Evolutionary conservation across 768 basidiomycete species (phyloP).

Genomic region (Cyathus striatus): DNA sequence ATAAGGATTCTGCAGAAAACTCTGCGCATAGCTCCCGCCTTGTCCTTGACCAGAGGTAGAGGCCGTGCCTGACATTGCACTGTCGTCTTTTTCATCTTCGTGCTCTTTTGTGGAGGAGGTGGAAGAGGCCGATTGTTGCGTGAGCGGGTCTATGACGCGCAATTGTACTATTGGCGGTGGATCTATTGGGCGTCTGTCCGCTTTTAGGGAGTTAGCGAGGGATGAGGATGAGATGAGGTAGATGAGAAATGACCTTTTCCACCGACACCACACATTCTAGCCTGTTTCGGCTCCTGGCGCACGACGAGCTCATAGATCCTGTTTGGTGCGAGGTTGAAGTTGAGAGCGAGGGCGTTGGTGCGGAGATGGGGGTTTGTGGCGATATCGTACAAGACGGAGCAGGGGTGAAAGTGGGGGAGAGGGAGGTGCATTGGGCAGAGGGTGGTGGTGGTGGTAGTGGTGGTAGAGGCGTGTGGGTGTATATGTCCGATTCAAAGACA

Average conservation of each 20-base stretch:
- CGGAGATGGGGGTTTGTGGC: background rate
- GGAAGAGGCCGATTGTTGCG: slow-evolving; percentile 6
- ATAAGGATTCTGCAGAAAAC: slow-evolving; percentile 85
- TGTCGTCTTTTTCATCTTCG: too few relatives aligned
- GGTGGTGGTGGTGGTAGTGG: too few relatives aligned
- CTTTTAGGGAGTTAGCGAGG: slow-evolving; percentile 28
- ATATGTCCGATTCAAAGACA: too few relatives aligned
- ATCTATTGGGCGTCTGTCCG: slow-evolving; percentile 94
- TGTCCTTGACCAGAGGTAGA: too few relatives aligned
- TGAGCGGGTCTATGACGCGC: slow-evolving; percentile 67
- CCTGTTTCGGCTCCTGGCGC: slow-evolving; percentile 89
- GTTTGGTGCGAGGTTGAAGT: slow-evolving; percentile 12
- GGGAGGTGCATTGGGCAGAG: slow-evolving; percentile 6
- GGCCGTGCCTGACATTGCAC: slow-evolving; percentile 12
- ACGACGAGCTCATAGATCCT: slow-evolving; percentile 86
- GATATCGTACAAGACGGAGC: slow-evolving; percentile 11
- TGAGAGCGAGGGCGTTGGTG: slow-evolving; percentile 11
- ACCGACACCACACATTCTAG: slow-evolving; percentile 86
- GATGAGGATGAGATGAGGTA: background rate
- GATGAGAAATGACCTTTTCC: slow-evolving; percentile 48
- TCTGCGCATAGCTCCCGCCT: slow-evolving; percentile 40
- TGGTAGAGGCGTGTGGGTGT: too few relatives aligned
- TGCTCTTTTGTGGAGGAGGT: slow-evolving; percentile 14
- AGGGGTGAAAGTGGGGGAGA: slow-evolving; percentile 17
- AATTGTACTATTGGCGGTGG: slow-evolving; percentile 97